A percentile compares a stretch with the other conserved stretches of the same genome.
Evolutionary conservation across 129 eudicot genomes (phyloP).

Genomic region (Escallonia herrerae): DNA sequence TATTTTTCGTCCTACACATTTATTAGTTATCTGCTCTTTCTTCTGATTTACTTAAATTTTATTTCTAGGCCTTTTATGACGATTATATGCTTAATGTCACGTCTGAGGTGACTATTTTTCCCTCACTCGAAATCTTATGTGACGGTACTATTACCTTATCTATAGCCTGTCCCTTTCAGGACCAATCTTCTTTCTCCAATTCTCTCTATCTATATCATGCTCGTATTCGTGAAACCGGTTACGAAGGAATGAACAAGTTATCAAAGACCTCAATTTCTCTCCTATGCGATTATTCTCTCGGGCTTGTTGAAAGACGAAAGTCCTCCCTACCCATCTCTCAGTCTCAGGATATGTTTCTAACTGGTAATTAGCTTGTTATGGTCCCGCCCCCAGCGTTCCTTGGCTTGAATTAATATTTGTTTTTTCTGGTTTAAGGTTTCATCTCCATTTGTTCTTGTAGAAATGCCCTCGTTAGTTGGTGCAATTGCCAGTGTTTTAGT

Average conservation of each 20-base stretch:
- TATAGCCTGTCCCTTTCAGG: conserved; percentile 46
- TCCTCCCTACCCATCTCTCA: conserved; percentile 32
- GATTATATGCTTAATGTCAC: neutral
- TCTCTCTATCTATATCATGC: conserved; percentile 32
- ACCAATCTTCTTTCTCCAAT: conserved; percentile 28
- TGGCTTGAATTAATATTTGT: neutral
- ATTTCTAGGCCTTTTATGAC: neutral
- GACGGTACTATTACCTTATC: conserved; percentile 1
- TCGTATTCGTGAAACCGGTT: conserved; percentile 21
- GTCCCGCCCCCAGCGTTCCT: neutral
- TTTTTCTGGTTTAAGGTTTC: neutral
- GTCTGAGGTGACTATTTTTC: neutral
- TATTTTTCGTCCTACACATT: no score
- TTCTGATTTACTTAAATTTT: no score
- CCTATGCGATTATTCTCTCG: conserved; percentile 37
- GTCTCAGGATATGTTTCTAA: conserved; percentile 33
- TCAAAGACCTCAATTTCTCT: conserved; percentile 42
- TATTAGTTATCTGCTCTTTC: no score
- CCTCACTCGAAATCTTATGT: no score
- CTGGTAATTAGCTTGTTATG: conserved; percentile 38
- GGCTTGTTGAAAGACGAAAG: conserved; percentile 38
- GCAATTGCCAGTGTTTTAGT: conserved; percentile 64
- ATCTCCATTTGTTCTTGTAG: conserved; percentile 34
- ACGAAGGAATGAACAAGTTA: conserved; percentile 19
- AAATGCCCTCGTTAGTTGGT: conserved; percentile 56